Evolutionary conservation across 495 filamentous ascomycete species (phyloP).

Genomic region (Aspergillus incahuasiensis): DNA sequence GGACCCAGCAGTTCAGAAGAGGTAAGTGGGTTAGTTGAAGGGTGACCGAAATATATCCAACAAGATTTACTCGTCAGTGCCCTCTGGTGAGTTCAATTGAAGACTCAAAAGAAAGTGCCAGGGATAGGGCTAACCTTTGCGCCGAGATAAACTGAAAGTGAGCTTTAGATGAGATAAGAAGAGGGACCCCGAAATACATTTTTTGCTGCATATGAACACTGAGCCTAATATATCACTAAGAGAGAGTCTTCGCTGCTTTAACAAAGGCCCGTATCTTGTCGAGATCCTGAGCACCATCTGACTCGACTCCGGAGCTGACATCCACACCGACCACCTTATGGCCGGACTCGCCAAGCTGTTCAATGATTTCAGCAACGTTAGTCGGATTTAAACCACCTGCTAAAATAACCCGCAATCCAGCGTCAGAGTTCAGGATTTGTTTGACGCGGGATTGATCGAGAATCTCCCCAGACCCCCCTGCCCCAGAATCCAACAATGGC

Average conservation of each 20-base stretch:
- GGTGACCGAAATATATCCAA: too few species aligned
- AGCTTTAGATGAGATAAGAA: background rate
- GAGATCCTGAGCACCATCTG: constrained; percentile 71
- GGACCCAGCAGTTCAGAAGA: too few species aligned
- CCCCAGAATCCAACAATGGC: constrained; percentile 79
- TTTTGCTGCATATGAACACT: background rate
- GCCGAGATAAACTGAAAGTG: too few species aligned
- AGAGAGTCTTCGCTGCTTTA: constrained; percentile 56
- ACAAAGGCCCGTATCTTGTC: constrained; percentile 83
- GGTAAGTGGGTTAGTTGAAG: too few species aligned
- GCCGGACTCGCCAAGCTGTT: constrained; percentile 48
- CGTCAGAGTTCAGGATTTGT: constrained; percentile 55
- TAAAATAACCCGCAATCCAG: constrained; percentile 63
- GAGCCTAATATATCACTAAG: constrained; percentile 19
- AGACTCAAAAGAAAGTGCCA: too few species aligned
- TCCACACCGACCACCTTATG: constrained; percentile 75
- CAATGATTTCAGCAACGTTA: constrained; percentile 65
- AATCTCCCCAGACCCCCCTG: constrained; percentile 73
- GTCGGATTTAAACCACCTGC: constrained; percentile 76
- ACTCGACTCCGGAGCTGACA: constrained; percentile 91
- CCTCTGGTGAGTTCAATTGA: too few species aligned
- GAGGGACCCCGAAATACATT: background rate
- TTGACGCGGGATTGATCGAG: constrained; percentile 64
- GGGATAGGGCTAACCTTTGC: too few species aligned
- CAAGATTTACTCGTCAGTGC: too few species aligned